Percentiles rank a stretch among this genome's conserved stretches.
Evolutionary conservation across 371 early-diverging fungal genomes (phyloP).

Genomic region (Haplosporangium sp.): DNA sequence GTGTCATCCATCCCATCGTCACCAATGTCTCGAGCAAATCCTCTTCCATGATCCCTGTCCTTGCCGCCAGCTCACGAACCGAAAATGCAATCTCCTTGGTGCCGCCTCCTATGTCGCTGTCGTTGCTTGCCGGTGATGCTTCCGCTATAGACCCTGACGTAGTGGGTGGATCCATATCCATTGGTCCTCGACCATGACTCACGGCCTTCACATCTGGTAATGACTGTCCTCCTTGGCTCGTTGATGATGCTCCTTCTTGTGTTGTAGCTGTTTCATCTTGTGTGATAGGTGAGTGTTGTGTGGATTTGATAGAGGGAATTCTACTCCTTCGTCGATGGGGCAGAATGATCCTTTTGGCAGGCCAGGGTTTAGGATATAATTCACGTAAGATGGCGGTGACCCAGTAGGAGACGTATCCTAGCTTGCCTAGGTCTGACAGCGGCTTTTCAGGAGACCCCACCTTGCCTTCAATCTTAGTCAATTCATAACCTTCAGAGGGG

Average conservation of each 20-base stretch:
- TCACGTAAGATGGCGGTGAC: constrained; percentile 70
- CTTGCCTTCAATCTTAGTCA: constrained; percentile 89
- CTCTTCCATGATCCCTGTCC: constrained; percentile 66
- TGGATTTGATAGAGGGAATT: not conserved
- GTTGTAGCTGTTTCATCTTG: not conserved
- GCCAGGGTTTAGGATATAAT: constrained; percentile 52
- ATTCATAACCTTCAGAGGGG: constrained; percentile 75
- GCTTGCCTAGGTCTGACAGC: constrained; percentile 76
- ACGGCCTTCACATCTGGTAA: not conserved
- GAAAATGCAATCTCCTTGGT: constrained; percentile 56
- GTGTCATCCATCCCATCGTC: constrained; percentile 60
- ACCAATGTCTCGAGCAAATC: constrained; percentile 66
- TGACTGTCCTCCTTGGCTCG: not conserved
- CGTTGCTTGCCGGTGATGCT: not conserved
- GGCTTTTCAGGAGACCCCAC: constrained; percentile 94
- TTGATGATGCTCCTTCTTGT: not conserved
- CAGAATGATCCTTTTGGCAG: constrained; percentile 23
- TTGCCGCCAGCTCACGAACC: constrained; percentile 53
- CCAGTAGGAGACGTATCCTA: constrained; percentile 84
- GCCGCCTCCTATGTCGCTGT: not conserved
- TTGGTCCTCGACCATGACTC: constrained; percentile 2
- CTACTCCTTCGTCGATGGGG: constrained; percentile 16
- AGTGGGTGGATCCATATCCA: constrained; percentile 9
- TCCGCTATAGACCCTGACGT: not conserved
- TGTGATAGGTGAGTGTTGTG: not conserved